Evolutionary conservation across 805 yeast species (phyloP).

Genomic region (Maudiozyma serrabonitensis): DNA sequence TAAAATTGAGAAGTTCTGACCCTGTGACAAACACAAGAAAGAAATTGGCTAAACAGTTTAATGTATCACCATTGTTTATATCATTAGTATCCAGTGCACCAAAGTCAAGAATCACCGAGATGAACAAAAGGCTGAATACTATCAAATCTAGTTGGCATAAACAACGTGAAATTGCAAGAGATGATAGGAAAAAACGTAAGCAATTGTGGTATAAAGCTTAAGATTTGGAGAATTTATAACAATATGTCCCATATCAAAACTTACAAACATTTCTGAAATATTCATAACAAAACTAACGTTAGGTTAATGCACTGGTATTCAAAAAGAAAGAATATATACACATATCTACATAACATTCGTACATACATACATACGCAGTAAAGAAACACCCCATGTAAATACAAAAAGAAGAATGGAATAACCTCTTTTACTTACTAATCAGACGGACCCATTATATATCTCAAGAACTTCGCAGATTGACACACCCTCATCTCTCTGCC

Average conservation of each 20-base stretch:
- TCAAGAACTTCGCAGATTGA: too few relatives aligned
- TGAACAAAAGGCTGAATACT: constrained; percentile 37
- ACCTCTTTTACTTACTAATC: too few relatives aligned
- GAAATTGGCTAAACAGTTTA: constrained; percentile 49
- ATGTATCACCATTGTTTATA: constrained; percentile 43
- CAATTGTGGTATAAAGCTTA: constrained; percentile 51
- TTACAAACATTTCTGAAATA: neutral
- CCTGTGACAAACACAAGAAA: constrained; percentile 58
- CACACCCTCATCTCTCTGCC: too few relatives aligned
- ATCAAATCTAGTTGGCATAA: constrained; percentile 44
- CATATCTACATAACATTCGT: neutral
- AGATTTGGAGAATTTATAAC: neutral
- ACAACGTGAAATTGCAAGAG: constrained; percentile 39
- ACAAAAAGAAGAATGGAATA: too few relatives aligned
- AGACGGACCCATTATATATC: too few relatives aligned
- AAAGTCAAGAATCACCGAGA: constrained; percentile 33
- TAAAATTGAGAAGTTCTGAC: constrained; percentile 42
- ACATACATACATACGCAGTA: too few relatives aligned
- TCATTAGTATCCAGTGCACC: constrained; percentile 43
- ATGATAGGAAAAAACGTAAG: constrained; percentile 50
- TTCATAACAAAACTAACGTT: neutral
- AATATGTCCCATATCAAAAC: too few relatives aligned
- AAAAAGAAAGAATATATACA: neutral
- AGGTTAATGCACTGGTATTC: neutral
- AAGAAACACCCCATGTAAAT: too few relatives aligned